Evolutionary conservation across 176 grass and related monocot species (phyloP).

Genomic region (Phoenix dactylifera): DNA sequence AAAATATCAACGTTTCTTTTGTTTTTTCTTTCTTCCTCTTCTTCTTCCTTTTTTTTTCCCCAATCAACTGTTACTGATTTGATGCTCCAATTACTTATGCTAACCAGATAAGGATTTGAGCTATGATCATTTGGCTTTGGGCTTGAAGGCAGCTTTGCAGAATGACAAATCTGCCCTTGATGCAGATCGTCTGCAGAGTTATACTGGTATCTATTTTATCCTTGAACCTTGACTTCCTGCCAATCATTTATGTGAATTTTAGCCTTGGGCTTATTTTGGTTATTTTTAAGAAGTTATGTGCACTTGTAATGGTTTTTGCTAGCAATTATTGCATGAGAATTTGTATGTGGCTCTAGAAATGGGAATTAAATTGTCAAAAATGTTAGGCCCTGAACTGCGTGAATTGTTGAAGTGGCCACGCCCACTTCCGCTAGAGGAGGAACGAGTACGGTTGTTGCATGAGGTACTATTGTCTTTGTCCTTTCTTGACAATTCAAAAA

Average conservation of each 20-base stretch:
- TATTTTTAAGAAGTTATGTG: not conserved
- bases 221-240: not conserved
- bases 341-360: not conserved
- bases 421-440: constrained; percentile 81
- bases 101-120: constrained; percentile 66
- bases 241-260: too few species aligned
- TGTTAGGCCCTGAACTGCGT: constrained; percentile 58
- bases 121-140: constrained; percentile 90
- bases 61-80: too few species aligned
- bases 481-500: not conserved
- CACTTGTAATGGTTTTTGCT: not conserved
- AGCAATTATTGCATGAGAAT: not conserved
- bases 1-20: too few species aligned
- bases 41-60: too few species aligned
- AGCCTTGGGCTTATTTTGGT: too few species aligned
- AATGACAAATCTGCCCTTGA: constrained; percentile 78
- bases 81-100: too few species aligned
- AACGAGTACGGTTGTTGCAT: constrained; percentile 72
- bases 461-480: constrained; percentile 46
- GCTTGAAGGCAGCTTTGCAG: constrained; percentile 72
- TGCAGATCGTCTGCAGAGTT: constrained; percentile 65
- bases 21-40: too few species aligned
- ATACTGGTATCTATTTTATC: constrained; percentile 34
- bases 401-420: constrained; percentile 81
- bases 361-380: constrained; percentile 14